Evolutionary conservation across 371 early-diverging fungal species (phyloP).

Genomic region (Mortierella sp.): DNA sequence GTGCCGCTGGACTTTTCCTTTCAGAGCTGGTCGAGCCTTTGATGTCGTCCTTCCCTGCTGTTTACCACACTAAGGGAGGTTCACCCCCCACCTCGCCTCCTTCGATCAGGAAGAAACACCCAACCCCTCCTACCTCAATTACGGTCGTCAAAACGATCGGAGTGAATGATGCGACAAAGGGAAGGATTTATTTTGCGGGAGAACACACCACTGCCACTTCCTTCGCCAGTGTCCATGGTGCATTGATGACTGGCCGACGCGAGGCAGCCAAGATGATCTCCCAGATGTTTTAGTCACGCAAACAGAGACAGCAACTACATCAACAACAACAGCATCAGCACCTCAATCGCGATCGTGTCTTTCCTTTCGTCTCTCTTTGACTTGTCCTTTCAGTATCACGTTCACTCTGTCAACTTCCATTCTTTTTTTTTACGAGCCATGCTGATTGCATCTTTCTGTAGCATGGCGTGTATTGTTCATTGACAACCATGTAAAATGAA

Average conservation of each 20-base stretch:
- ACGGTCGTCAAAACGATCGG: conserved; percentile 22
- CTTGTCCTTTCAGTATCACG: not conserved
- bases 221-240: conserved; percentile 58
- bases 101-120: conserved; percentile 6
- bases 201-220: conserved; percentile 53
- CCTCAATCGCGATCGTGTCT: not conserved
- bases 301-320: too few relatives aligned
- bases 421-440: not conserved
- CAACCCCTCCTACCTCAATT: not conserved
- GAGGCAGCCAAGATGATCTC: conserved; percentile 51
- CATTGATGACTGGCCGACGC: conserved; percentile 50
- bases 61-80: not conserved
- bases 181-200: conserved; percentile 53
- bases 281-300: conserved; percentile 10
- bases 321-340: not conserved
- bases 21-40: conserved; percentile 7
- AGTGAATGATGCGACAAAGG: conserved; percentile 24
- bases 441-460: not conserved
- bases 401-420: not conserved
- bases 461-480: not conserved
- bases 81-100: not conserved
- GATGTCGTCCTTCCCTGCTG: conserved; percentile 2
- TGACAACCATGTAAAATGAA: not conserved
- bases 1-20: not conserved
- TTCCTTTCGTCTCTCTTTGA: not conserved